Percentiles rank a stretch among this genome's conserved stretches.
Conservation (phyloP, 108 stramenopile species). For the Seminavis robusta region DNA sequence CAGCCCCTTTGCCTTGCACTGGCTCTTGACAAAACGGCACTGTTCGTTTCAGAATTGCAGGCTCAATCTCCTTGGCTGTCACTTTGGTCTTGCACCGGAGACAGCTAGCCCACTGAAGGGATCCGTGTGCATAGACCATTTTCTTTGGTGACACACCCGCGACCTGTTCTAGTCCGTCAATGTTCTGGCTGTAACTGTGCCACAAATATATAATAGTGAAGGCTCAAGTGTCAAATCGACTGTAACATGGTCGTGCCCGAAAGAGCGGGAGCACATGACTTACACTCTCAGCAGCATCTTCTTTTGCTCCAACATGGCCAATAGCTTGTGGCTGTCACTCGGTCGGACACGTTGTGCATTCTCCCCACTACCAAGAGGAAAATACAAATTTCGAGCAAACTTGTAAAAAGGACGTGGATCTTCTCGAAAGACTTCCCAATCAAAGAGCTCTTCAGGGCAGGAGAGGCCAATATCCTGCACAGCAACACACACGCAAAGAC, state of each 20-base stretch:
- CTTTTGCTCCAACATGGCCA: constrained; percentile 58
- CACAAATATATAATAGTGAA: background rate
- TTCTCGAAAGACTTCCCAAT: constrained; percentile 64
- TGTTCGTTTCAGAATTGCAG: constrained; percentile 40
- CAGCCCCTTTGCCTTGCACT: background rate
- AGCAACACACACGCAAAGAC: background rate
- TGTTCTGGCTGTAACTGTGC: constrained; percentile 61
- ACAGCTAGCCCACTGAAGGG: constrained; percentile 55
- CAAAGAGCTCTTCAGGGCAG: constrained; percentile 82
- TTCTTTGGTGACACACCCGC: constrained; percentile 59
- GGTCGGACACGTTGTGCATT: constrained; percentile 29
- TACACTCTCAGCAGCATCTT: constrained; percentile 60
- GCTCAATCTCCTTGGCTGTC: constrained; percentile 35
- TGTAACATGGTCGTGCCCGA: background rate
- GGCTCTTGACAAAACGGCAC: constrained; percentile 57
- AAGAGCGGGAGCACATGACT: background rate
- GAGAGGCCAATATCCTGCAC: constrained; percentile 36
- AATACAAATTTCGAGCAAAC: constrained; percentile 48
- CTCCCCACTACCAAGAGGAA: constrained; percentile 25
- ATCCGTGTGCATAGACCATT: constrained; percentile 83
- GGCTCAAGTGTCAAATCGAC: background rate
- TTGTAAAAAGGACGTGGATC: constrained; percentile 76
- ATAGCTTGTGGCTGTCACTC: constrained; percentile 67
- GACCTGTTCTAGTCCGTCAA: constrained; percentile 70
- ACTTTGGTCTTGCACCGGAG: constrained; percentile 55